Conservation (phyloP, 2,329 filamentous ascomycete genomes). For the Sporothrix mexicana region DNA sequence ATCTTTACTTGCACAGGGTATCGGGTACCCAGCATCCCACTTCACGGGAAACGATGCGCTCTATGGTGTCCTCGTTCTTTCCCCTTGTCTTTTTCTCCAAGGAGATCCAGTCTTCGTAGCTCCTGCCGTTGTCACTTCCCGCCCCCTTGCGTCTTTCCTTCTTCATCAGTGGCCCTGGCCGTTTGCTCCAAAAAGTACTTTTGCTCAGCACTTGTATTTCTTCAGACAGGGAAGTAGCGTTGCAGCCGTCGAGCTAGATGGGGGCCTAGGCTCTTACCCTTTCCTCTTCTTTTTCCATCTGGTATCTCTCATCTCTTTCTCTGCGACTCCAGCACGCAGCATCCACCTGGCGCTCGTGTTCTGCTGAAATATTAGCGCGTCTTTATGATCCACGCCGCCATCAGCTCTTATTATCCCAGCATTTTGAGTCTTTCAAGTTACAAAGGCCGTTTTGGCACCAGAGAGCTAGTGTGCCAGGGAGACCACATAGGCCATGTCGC, state of each 20-base stretch:
- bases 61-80: neutral
- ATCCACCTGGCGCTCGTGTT: neutral
- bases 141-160: constrained; percentile 22
- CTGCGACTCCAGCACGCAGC: neutral
- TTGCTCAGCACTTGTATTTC: neutral
- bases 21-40: too few species aligned
- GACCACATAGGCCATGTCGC: neutral
- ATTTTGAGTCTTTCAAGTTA: neutral
- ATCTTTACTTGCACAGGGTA: too few species aligned
- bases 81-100: constrained; percentile 8
- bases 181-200: constrained; percentile 5
- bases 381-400: neutral
- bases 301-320: constrained; percentile 10
- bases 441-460: constrained; percentile 1
- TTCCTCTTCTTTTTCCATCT: neutral
- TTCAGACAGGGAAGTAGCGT: constrained; percentile 24
- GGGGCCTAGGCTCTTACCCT: neutral
- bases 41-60: too few species aligned
- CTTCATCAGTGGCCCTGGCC: constrained; percentile 3
- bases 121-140: constrained; percentile 27
- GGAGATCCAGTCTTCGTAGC: neutral
- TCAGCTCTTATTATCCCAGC: neutral
- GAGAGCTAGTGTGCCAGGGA: constrained; percentile 1
- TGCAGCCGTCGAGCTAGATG: neutral
- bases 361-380: neutral